phyloP scores from a whole-genome alignment of 805 yeast genomes.

The Metschnikowia arizonensis region DNA sequence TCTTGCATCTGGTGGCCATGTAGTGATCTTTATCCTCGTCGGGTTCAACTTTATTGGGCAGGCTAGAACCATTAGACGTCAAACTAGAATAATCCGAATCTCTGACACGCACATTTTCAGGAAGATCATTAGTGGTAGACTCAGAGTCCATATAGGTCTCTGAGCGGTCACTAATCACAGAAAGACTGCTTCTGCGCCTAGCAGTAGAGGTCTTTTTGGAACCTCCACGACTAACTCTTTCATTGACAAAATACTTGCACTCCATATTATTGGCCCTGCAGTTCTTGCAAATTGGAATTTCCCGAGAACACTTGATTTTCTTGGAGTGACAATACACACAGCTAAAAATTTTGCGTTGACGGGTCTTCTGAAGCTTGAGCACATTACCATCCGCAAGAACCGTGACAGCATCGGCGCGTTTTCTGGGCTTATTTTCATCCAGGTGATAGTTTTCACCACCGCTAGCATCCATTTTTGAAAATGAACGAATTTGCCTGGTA shows the following conservation, averaged over 20 bases:
- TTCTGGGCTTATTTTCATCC: not conserved
- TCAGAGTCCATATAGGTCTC: constrained; percentile 5
- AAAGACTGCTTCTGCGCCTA: not conserved
- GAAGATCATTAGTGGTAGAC: not conserved
- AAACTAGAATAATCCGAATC: constrained; percentile 3
- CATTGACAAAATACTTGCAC: constrained; percentile 57
- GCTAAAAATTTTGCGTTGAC: constrained; percentile 55
- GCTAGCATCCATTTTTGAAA: not conserved
- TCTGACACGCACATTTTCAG: not conserved
- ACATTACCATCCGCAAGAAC: constrained; percentile 49
- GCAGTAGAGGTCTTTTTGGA: constrained; percentile 2
- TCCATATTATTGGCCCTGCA: constrained; percentile 46
- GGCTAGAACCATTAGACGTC: constrained; percentile 1
- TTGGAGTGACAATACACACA: constrained; percentile 59
- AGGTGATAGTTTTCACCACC: not conserved
- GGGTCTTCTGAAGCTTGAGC: constrained; percentile 55
- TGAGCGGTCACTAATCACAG: constrained; percentile 2
- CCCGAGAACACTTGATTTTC: constrained; percentile 60
- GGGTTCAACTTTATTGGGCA: constrained; percentile 2
- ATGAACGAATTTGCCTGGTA: not conserved
- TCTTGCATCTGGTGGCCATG: not conserved
- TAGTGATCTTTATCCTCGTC: not conserved
- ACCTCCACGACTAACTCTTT: constrained; percentile 48
- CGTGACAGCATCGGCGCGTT: constrained; percentile 15
- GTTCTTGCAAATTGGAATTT: constrained; percentile 51